Base-by-base conservation (phyloP, 805 yeast species). In the Saturnispora hagleri region DNA sequence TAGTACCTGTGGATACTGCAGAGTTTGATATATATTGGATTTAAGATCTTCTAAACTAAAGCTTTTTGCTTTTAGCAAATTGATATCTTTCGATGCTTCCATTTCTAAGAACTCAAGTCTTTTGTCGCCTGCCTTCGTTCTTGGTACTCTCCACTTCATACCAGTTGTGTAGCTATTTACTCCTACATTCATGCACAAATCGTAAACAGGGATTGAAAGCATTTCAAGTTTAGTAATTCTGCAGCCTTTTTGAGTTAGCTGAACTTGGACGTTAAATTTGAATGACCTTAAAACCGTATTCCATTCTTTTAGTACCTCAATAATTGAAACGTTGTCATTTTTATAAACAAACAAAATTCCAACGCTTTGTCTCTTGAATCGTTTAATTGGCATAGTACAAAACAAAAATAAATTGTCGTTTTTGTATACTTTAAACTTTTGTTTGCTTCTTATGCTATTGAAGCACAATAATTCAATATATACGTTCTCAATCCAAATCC, bases 401-500 rank as follows among this genome's bases (percentile, higher is more conserved):
- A 43, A 4, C 3, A 43, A 10, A 18, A 22, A 18, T n/a, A 12
- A 9, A 9, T 33, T 31, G 4, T 33, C 15, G 2, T 20, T 22
- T 18, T 43, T 41, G 33, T 49, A 43, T 5, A 49, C 38, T 35
- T 26, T 26, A 22, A 49, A 43, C 17, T 24, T 22, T 12, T 44
- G 36, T 3, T 18, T 26, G 17, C 28, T 28, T 6, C 28, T 42
- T 15, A 17, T 42, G 17, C 13, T 18, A 18, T 43, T 43, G 17
- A 15, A 43, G 31, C 51, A 49, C 9, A 49, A 13, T 13, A 49
- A 7, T 13, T 36, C 34, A 24, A 49, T 20, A 13, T 35, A 40
- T 15, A 49, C 47, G 34, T 49, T 43, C 18, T 49, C 51, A 10
- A 49, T 27, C 51, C 51, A 49, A 8, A 49, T 22, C 5, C 35